Evolutionary conservation across 176 grass and related monocot genomes (phyloP).

Genomic region (Urochloa ruziziensis): DNA sequence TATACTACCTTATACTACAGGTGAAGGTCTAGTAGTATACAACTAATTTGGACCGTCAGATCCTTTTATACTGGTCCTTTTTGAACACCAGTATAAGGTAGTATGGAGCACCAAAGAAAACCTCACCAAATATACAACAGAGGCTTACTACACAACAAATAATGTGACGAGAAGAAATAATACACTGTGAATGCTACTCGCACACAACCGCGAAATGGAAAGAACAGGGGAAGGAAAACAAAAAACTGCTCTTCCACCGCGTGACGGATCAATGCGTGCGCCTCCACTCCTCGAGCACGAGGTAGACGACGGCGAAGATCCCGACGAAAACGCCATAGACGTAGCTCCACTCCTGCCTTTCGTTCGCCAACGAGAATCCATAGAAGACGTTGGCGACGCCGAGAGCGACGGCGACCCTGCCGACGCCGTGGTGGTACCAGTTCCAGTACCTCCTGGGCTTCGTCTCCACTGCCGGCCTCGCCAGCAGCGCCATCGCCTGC

Average conservation of each 20-base stretch:
- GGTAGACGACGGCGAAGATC: background rate
- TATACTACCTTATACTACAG: too few relatives aligned
- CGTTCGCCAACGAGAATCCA: conserved; percentile 26
- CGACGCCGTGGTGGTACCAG: conserved; percentile 45
- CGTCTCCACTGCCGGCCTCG: conserved; percentile 31
- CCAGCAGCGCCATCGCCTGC: conserved; percentile 29
- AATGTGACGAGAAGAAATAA: background rate
- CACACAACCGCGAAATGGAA: background rate
- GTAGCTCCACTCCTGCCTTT: conserved; percentile 39
- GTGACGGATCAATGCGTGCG: conserved; percentile 11
- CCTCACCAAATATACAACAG: too few relatives aligned
- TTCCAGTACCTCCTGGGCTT: conserved; percentile 44
- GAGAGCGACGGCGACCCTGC: conserved; percentile 18
- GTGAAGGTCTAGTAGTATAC: too few relatives aligned
- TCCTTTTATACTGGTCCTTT: too few relatives aligned
- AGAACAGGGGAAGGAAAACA: background rate
- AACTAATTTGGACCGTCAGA: too few relatives aligned
- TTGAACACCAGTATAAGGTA: too few relatives aligned
- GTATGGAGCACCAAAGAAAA: too few relatives aligned
- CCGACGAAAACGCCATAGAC: conserved; percentile 24
- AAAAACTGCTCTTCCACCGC: conserved; percentile 49
- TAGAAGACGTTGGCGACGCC: conserved; percentile 44
- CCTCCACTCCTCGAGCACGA: conserved; percentile 43
- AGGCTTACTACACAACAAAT: background rate
- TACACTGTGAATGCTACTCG: background rate